A percentile compares a stretch with the other conserved stretches of the same genome.
Evolutionary conservation across 495 filamentous ascomycete species (phyloP).

Genomic region (Podospora conica): DNA sequence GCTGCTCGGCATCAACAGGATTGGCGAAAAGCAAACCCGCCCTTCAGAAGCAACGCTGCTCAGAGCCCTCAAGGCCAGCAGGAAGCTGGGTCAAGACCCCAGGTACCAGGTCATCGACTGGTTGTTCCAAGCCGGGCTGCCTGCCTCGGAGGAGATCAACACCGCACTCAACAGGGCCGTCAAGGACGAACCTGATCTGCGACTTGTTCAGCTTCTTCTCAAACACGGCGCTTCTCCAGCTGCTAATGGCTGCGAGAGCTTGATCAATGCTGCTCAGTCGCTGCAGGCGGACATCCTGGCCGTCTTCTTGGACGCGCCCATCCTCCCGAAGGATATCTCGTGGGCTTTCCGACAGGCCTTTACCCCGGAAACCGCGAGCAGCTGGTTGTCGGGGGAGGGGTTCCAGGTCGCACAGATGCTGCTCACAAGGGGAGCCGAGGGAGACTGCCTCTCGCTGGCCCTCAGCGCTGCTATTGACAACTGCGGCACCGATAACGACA

Average conservation of each 20-base stretch:
- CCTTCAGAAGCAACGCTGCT: conserved; percentile 35
- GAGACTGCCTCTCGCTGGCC: conserved; percentile 33
- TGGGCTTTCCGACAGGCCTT: conserved; percentile 38
- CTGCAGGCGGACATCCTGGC: conserved; percentile 30
- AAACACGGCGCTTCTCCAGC: conserved; percentile 36
- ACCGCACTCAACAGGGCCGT: conserved; percentile 36
- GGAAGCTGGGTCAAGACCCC: conserved; percentile 35
- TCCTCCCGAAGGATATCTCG: conserved; percentile 32
- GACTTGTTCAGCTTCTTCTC: conserved; percentile 37
- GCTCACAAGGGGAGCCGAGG: conserved; percentile 37
- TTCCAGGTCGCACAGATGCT: conserved; percentile 34
- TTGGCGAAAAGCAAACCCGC: conserved; percentile 25
- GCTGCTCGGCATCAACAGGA: conserved; percentile 35
- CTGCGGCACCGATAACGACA: conserved; percentile 25
- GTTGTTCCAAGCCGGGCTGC: conserved; percentile 39
- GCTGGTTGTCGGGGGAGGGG: conserved; percentile 36
- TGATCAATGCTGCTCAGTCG: conserved; percentile 36
- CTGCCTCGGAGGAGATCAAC: conserved; percentile 35
- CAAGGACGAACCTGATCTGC: conserved; percentile 39
- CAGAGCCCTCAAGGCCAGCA: conserved; percentile 39
- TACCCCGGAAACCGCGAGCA: conserved; percentile 19
- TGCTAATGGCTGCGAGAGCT: conserved; percentile 38
- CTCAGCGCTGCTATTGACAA: conserved; percentile 31
- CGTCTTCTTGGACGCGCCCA: conserved; percentile 29
- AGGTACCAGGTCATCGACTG: conserved; percentile 39